A percentile compares a stretch with the other conserved stretches of the same genome.
These are phyloP conservation scores for Candolleomyces eurysporus DNA, from an alignment of 768 basidiomycete genomes.

Conservation along the genomic window DNA sequence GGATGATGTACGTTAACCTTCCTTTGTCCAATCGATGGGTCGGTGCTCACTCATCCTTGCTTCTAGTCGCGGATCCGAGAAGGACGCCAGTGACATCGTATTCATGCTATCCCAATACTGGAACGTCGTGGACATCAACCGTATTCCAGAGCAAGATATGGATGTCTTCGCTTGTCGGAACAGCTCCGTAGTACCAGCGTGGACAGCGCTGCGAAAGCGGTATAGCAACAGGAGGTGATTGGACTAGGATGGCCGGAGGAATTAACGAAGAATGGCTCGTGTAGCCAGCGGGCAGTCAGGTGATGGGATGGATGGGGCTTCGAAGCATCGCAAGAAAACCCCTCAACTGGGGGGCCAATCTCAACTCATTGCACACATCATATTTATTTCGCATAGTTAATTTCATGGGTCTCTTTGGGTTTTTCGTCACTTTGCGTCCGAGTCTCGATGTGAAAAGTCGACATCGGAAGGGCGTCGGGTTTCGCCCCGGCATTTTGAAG, in stretches of 20 bases:
- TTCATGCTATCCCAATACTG: conserved; percentile 73
- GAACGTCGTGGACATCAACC: conserved; percentile 83
- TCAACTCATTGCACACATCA: not conserved
- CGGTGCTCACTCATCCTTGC: conserved; percentile 14
- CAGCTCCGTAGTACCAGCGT: conserved; percentile 62
- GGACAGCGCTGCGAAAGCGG: conserved; percentile 72
- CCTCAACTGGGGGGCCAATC: not conserved
- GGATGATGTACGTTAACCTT: conserved; percentile 64
- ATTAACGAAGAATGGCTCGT: not conserved
- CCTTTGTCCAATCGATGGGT: conserved; percentile 11
- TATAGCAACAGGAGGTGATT: conserved; percentile 51
- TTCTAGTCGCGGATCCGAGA: conserved; percentile 62
- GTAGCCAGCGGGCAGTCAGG: not conserved
- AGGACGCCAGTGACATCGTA: conserved; percentile 75
- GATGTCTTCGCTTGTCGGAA: conserved; percentile 64
- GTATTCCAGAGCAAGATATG: conserved; percentile 86
- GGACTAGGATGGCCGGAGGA: not conserved
- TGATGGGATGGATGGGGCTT: not conserved
- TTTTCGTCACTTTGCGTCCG: not conserved
- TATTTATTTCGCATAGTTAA: not conserved
- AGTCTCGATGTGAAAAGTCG: too few relatives aligned
- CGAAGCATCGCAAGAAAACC: not conserved
- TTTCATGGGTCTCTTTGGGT: conserved; percentile 1
- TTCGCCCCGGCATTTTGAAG: too few relatives aligned
- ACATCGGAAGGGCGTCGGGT: too few relatives aligned